Percentiles rank a stretch among this genome's conserved stretches.
Conservation (phyloP, 1,284 basidiomycete species). For the Agroathelia rolfsii region DNA sequence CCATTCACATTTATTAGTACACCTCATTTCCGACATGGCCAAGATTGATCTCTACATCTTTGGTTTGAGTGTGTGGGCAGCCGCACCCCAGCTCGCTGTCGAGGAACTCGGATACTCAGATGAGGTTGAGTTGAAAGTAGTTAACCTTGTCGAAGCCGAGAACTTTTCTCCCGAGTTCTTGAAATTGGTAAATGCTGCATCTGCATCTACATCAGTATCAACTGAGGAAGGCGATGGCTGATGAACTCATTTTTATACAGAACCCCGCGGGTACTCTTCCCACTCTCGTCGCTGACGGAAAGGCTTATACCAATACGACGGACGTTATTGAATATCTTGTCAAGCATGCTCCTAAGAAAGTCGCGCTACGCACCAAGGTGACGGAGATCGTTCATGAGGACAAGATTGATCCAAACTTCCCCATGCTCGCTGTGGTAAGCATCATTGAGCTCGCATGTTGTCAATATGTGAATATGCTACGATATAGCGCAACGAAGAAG, state of each 20-base stretch:
- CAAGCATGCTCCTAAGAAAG: constrained; percentile 31
- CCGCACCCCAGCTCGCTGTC: constrained; percentile 39
- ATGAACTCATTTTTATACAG: constrained; percentile 17
- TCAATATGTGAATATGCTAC: constrained; percentile 4
- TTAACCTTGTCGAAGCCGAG: constrained; percentile 42
- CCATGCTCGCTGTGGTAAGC: constrained; percentile 35
- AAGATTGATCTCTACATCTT: constrained; percentile 32
- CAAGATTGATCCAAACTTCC: constrained; percentile 50
- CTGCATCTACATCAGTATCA: neutral
- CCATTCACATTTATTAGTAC: no score
- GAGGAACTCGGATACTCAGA: constrained; percentile 35
- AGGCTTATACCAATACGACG: constrained; percentile 36
- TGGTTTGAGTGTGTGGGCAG: constrained; percentile 36
- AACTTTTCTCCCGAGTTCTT: constrained; percentile 56
- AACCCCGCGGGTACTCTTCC: constrained; percentile 49
- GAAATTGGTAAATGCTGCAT: constrained; percentile 29
- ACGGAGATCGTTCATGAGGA: constrained; percentile 41
- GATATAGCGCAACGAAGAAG: constrained; percentile 45
- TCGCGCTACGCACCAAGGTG: constrained; percentile 26
- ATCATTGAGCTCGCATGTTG: constrained; percentile 3
- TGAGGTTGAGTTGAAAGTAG: constrained; percentile 24
- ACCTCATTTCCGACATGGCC: no score
- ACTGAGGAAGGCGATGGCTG: neutral
- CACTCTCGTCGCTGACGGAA: constrained; percentile 34
- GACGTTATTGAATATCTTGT: constrained; percentile 40